These are phyloP conservation scores for Penicillium palitans DNA, from an alignment of 2,329 filamentous ascomycete species.

Conservation along the genomic window DNA sequence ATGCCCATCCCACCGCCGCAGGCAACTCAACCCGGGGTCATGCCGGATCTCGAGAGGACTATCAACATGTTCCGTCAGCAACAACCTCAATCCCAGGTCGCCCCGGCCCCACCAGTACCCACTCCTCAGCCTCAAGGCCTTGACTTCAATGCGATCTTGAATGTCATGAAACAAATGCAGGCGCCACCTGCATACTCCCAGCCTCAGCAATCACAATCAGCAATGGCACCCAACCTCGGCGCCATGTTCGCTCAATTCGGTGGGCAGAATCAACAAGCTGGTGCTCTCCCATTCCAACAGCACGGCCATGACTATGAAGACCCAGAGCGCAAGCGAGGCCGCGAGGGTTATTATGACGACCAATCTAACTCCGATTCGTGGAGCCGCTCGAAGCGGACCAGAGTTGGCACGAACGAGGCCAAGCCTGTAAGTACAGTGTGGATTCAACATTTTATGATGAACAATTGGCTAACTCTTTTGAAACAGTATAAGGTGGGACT, in stretches of 20 bases:
- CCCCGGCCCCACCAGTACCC: constrained; percentile 28
- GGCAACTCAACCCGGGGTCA: constrained; percentile 26
- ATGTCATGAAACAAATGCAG: constrained; percentile 43
- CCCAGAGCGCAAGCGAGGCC: constrained; percentile 43
- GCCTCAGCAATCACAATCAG: constrained; percentile 29
- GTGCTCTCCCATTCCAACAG: constrained; percentile 15
- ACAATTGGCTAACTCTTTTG: not conserved
- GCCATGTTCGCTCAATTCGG: constrained; percentile 37
- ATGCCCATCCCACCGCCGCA: constrained; percentile 33
- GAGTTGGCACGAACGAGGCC: not conserved
- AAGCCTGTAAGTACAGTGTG: constrained; percentile 27
- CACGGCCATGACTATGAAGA: constrained; percentile 37
- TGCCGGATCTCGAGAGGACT: constrained; percentile 27
- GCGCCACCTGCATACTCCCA: constrained; percentile 30
- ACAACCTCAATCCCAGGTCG: constrained; percentile 12
- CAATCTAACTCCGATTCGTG: constrained; percentile 31
- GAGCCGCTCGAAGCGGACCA: constrained; percentile 38
- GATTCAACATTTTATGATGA: constrained; percentile 15
- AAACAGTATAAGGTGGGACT: constrained; percentile 45
- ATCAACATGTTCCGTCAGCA: constrained; percentile 17
- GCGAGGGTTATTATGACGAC: constrained; percentile 38
- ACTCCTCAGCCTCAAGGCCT: constrained; percentile 31
- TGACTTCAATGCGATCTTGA: constrained; percentile 43
- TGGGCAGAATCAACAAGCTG: constrained; percentile 27
- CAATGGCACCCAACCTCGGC: constrained; percentile 36